phyloP scores from a whole-genome alignment of 2,329 filamentous ascomycete genomes.

The Fusarium algeriense region DNA sequence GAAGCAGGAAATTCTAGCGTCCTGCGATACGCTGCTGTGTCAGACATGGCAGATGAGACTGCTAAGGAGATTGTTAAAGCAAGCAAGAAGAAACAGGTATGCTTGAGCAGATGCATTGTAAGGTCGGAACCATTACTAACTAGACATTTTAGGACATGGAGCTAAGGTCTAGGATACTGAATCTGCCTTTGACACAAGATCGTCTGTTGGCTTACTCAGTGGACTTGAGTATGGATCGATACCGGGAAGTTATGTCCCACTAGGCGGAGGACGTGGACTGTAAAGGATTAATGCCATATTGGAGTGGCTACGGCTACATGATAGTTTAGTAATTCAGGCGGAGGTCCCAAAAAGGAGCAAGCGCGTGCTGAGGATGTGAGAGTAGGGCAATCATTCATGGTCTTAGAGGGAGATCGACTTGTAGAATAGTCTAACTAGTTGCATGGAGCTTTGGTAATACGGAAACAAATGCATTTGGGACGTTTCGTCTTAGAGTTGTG shows the following conservation, averaged over 20 bases:
- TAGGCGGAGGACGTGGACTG: constrained; percentile 37
- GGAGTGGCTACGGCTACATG: constrained; percentile 34
- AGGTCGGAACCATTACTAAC: constrained; percentile 33
- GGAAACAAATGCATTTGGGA: constrained; percentile 2
- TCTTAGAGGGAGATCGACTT: constrained; percentile 32
- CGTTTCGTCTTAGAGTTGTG: not conserved
- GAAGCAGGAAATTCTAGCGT: constrained; percentile 61
- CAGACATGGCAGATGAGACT: constrained; percentile 83
- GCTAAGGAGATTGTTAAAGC: constrained; percentile 72
- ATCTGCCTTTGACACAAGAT: constrained; percentile 78
- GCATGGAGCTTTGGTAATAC: constrained; percentile 16
- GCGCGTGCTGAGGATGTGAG: constrained; percentile 12
- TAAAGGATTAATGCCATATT: constrained; percentile 22
- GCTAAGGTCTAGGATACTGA: constrained; percentile 61
- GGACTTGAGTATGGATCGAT: constrained; percentile 77
- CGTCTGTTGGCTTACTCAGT: constrained; percentile 77
- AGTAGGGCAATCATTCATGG: constrained; percentile 15
- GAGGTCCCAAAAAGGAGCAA: constrained; percentile 15
- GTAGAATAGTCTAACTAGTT: constrained; percentile 47
- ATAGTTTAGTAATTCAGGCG: constrained; percentile 36
- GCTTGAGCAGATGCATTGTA: constrained; percentile 41
- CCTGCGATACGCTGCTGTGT: constrained; percentile 74
- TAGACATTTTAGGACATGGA: constrained; percentile 50
- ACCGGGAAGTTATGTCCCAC: constrained; percentile 71
- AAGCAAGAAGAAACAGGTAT: constrained; percentile 68